Evolutionary conservation across 805 yeast species (phyloP), one percentile per base, ranked within the genome.

Genomic region (Teunomyces aglyptinius): DNA sequence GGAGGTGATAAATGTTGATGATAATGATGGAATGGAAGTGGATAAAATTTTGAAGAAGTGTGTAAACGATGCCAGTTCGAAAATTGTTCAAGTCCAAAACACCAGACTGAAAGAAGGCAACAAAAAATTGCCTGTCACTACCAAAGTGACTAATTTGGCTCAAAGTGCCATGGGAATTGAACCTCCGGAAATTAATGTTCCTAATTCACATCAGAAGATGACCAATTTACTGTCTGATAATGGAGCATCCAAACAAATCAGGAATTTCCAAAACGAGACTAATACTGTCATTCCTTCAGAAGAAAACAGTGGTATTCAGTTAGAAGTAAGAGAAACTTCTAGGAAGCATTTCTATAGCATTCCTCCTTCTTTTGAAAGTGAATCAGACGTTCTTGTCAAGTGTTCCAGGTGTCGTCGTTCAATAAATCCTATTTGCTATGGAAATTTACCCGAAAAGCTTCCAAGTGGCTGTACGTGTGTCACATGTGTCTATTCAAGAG

Each of bases 351-450:
- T n/a, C 18, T n/a, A 13, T 2, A 7, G 13, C 11, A 4, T 5
- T 6, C 39, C 13, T 11, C 39, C 39, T 12, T 10, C 10, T 7
- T 36, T 20, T 36, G 39, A 36, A 27, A 27, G 13, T 24, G 32
- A 10, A 13, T 6, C 19, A 11, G 13, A 11, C 6, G 12, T 12
- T 26, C 5, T 13, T 10, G 16, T 19, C 11, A 56, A 60, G 3
- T 74, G 78, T 46, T 51, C 51, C 7, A 41, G 45, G 2, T 75
- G 78, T 51, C 49, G 49, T 4, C 54, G 56, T 31, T 26, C 34
- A 6, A 54, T 71, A 5, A 76, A 72, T 50, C 56, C 64, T 0
- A 49, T 57, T 11, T 71, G 75, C 39, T 71, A 72, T 50, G 74
- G 70, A 12, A 41, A 20, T 57, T 52, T 24, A 6, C 20, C 33